phyloP scores from a whole-genome alignment of 345 rosid genomes.

The Moricandia moricandioides region DNA sequence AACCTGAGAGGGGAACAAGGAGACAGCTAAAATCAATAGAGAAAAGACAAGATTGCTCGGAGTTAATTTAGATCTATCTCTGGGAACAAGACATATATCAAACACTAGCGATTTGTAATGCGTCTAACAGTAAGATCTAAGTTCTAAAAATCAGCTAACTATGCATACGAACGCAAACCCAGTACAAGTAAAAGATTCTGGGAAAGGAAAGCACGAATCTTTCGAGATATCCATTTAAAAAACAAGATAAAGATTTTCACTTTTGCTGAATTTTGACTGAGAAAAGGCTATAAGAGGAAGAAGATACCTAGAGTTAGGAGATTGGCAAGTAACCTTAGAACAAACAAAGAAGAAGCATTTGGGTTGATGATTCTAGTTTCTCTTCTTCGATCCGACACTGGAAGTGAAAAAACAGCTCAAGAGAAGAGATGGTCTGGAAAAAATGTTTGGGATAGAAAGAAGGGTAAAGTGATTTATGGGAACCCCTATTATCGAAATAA shows the following conservation, averaged over 20 bases:
- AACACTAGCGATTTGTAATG: background rate
- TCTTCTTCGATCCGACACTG: conserved; percentile 13
- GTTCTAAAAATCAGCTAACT: conserved; percentile 1
- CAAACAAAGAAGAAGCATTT: background rate
- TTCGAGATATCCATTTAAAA: conserved; percentile 5
- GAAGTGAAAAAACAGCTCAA: conserved; percentile 5
- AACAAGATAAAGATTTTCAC: background rate
- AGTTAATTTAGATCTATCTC: conserved; percentile 26
- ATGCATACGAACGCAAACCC: conserved; percentile 4
- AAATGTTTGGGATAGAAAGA: conserved; percentile 29
- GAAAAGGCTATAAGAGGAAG: conserved; percentile 15
- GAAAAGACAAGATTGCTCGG: conserved; percentile 15
- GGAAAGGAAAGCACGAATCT: conserved; percentile 8
- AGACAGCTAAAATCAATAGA: conserved; percentile 12
- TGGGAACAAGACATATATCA: background rate
- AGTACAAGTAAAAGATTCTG: conserved; percentile 8
- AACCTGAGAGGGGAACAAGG: conserved; percentile 22
- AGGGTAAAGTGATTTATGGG: conserved; percentile 30
- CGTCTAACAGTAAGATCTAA: conserved; percentile 41
- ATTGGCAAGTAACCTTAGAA: conserved; percentile 7
- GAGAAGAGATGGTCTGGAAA: conserved; percentile 12
- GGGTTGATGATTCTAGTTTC: background rate
- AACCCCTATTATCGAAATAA: conserved; percentile 23
- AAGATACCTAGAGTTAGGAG: conserved; percentile 35
- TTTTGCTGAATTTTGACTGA: conserved; percentile 19